A percentile compares a stretch with the other conserved stretches of the same genome.
Evolutionary conservation across 1,284 basidiomycete species (phyloP).

Genomic region (Mycena citricolor): DNA sequence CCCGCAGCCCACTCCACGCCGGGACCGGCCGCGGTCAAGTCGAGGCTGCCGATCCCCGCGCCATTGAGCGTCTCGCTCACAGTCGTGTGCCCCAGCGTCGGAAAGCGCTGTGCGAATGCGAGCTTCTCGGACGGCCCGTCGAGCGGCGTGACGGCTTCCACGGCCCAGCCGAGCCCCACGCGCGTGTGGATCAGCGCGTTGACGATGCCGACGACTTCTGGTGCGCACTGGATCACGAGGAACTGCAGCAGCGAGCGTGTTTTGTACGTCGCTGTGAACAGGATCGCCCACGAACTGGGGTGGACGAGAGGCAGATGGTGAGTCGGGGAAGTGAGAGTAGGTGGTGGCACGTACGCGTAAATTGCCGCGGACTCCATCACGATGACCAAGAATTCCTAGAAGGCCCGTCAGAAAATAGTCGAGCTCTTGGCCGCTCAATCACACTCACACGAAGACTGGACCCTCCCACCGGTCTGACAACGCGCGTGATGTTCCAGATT

Average conservation of each 20-base stretch:
- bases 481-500: conserved; percentile 15
- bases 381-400: conserved; percentile 16
- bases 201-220: conserved; percentile 11
- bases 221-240: conserved; percentile 11
- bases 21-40: no score
- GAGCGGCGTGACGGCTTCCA: no score
- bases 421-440: no score
- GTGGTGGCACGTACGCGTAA: conserved; percentile 12
- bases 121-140: no score
- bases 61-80: no score
- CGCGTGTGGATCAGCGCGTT: conserved; percentile 18
- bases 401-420: no score
- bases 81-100: no score
- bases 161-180: conserved; percentile 18
- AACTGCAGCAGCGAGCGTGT: conserved; percentile 8
- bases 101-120: no score
- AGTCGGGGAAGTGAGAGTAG: background rate
- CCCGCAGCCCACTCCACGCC: no score
- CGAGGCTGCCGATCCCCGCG: no score
- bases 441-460: conserved; percentile 11
- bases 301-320: background rate
- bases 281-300: conserved; percentile 5
- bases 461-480: conserved; percentile 8
- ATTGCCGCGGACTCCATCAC: conserved; percentile 9
- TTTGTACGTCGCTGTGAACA: conserved; percentile 8